Base-by-base conservation (phyloP, 83 land plant species). In the Diphasiastrum complanatum region DNA sequence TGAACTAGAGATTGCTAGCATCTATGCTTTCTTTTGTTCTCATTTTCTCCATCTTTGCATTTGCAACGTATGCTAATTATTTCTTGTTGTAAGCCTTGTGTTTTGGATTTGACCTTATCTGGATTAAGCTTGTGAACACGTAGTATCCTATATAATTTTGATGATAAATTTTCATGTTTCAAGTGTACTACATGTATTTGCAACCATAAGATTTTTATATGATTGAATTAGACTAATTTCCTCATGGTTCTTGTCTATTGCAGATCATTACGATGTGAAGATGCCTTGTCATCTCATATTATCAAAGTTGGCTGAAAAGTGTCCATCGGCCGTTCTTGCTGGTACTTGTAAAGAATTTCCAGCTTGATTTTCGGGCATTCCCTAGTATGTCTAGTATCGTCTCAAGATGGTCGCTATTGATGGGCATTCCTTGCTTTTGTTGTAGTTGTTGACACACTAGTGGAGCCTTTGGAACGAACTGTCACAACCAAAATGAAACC, bases 181-280 rank as follows among this genome's bases (percentile, higher is more conserved):
- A n/a, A n/a, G n/a, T n/a, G n/a, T n/a, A n/a, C n/a, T n/a, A n/a
- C n/a, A n/a, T n/a, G n/a, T n/a, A 38, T 6, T 38, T 6, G 51
- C 19, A 47, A 4, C 5, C 19, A 18, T 5, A 8, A 18, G 5
- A 6, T n/a, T 10, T 48, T 48, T 10, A 6, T n/a, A 48, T 48
- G 5, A 5, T 10, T 5, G 4, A 23, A 18, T 4, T 48, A n/a
- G 51, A 19, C 8, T n/a, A 48, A 18, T 51, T 33, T 18, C 30
- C 23, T 12, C n/a, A 2, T 16, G 32, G 55, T 5, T 31, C 66
- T 34, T 22, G 37, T 70, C 33, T 71, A 22, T 61, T 62, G 32
- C 84, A 93, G 99, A 93, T 81, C 99, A 93, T 66, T 93, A 93
- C 70, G 99, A 93, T 75, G 99, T 93, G 20, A 93, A 93, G 71